phyloP scores from a whole-genome alignment of 2,329 filamentous ascomycete species.

The Penicillium concentricum region DNA sequence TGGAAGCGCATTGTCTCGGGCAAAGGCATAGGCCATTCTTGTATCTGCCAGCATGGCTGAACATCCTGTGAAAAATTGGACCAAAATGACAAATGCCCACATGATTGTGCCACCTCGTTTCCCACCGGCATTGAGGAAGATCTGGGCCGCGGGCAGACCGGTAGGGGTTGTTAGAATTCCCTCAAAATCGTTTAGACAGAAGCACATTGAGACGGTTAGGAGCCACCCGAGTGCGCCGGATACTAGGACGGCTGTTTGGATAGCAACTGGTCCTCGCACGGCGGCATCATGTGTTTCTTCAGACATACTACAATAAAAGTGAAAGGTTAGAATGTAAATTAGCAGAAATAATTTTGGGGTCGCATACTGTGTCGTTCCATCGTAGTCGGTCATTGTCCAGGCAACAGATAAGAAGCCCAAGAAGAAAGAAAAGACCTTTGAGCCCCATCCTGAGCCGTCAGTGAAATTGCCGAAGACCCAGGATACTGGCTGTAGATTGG shows the following conservation, averaged over 20 bases:
- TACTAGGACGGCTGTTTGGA: conserved; percentile 58
- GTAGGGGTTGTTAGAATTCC: conserved; percentile 57
- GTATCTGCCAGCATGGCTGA: conserved; percentile 65
- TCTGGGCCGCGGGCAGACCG: conserved; percentile 59
- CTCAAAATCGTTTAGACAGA: conserved; percentile 60
- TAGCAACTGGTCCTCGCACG: conserved; percentile 59
- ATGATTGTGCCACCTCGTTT: conserved; percentile 57
- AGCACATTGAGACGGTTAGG: conserved; percentile 62
- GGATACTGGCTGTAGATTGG: conserved; percentile 57
- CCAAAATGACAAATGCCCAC: conserved; percentile 62
- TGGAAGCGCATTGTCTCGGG: conserved; percentile 60
- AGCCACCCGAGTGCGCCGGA: conserved; percentile 62
- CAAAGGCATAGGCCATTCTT: conserved; percentile 62
- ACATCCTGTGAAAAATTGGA: conserved; percentile 65
- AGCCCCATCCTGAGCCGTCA: conserved; percentile 63
- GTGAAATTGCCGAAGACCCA: conserved; percentile 63
- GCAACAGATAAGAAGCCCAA: conserved; percentile 51
- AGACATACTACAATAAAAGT: conserved; percentile 52
- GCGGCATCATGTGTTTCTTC: conserved; percentile 66
- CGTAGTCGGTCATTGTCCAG: conserved; percentile 67
- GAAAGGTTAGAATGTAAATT: background rate
- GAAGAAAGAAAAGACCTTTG: conserved; percentile 61
- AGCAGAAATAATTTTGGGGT: too few species aligned
- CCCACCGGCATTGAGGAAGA: conserved; percentile 61
- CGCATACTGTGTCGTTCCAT: conserved; percentile 62